Conservation (phyloP, 1,284 basidiomycete genomes). For the Trichosporon sp. region DNA sequence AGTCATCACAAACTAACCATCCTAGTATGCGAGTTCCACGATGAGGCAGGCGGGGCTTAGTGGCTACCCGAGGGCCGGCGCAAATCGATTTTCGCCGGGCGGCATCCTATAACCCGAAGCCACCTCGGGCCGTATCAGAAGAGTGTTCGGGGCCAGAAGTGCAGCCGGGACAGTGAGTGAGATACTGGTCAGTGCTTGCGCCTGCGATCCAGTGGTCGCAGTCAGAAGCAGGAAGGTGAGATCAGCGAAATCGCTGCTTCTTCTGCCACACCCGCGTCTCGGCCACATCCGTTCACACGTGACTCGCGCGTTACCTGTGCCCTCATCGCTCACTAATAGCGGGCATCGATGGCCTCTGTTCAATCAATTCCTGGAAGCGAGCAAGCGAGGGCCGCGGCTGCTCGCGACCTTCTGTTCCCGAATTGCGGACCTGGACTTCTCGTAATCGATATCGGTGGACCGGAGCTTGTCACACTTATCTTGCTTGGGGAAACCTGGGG, state of each 20-base stretch:
- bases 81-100: too few species aligned
- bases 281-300: not conserved
- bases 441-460: not conserved
- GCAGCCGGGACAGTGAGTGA: not conserved
- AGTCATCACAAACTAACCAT: too few species aligned
- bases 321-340: not conserved
- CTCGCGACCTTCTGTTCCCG: not conserved
- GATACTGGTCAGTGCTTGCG: not conserved
- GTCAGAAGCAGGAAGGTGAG: not conserved
- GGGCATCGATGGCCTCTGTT: not conserved
- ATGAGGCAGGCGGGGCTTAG: too few species aligned
- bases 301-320: not conserved
- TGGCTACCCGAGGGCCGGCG: too few species aligned
- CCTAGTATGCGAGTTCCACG: too few species aligned
- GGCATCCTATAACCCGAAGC: too few species aligned
- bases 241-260: not conserved
- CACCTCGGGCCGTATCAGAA: too few species aligned
- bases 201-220: not conserved
- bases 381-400: too few species aligned
- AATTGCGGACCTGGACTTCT: not conserved
- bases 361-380: not conserved
- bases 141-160: not conserved
- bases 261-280: not conserved
- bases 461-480: not conserved
- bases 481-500: not conserved